Base-by-base conservation (phyloP, 139 green algal genomes). In the Bryopsis sp. region DNA sequence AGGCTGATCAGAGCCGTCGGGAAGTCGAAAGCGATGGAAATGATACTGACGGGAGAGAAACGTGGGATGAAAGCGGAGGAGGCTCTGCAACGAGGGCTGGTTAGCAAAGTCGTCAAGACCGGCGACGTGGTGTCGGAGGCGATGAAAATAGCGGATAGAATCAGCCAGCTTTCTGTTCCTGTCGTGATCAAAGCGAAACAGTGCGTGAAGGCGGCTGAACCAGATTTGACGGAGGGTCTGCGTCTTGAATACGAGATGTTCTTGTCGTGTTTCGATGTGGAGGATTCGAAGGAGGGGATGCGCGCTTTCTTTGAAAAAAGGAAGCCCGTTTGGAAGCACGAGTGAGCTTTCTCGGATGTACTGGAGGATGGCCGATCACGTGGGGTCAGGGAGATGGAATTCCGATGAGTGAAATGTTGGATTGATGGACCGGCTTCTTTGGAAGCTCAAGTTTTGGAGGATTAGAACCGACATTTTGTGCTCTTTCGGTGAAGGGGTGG, bases 271-370 rank as follows among this genome's bases (percentile, higher is more conserved):
- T 92, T 89, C 73, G 84, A 61, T 1, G 61, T 83, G 7, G 58
- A 78, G 3, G 84, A 90, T 67, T 80, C 85, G 74, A 82, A 82
- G 64, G 82, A 89, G 67, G 86, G 84, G 48, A 87, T 92, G 79
- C 47, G 32, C 2, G 85, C 86, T 1, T 92, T 92, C 59, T 32
- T 84, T 28, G 70, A 90, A 33, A 91, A 92, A 70, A 75, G 80
- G 2, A 68, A 74, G 37, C 72, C 85, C 1, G 15, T 65, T 1
- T 89, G 79, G 7, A 76, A 71, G 43, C 59, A 84, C 31, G 58
- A 50, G 2, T 82, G 59, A 71, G 69, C 43, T n/a, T n/a, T n/a
- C n/a, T n/a, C n/a, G n/a, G n/a, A n/a, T n/a, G n/a, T n/a, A n/a
- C n/a, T n/a, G n/a, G n/a, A n/a, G n/a, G n/a, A n/a, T n/a, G n/a